Base-by-base conservation (phyloP, 2,329 filamentous ascomycete species). In the Thelonectria blattea region DNA sequence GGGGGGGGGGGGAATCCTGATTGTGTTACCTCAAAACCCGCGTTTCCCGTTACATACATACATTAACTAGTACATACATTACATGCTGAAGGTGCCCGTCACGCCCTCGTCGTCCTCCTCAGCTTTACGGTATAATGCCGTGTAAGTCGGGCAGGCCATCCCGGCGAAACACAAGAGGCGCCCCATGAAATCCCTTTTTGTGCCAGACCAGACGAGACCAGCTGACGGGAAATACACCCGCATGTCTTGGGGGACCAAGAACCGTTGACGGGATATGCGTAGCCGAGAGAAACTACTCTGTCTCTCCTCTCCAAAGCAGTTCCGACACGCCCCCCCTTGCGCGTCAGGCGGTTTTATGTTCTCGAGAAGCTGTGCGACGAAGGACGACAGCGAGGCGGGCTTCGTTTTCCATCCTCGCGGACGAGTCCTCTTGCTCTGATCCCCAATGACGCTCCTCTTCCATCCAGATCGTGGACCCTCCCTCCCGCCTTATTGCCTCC, bases 391-490 rank as follows among this genome's bases (percentile, higher is more conserved):
- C 27, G 27, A 30, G 27, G 27, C 22, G 6, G 27, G 27, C 27
- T 30, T 34, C 34, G 12, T 34, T 47, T 6, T 6, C 22, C 22
- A 24, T 14, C 20, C 9, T 46, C 42, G 4, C 20, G 15, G 14
- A 20, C 51, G n/a, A 17, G 18, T 27, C 18, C 47, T 51, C 39
- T 20, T 32, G 32, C 14, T 50, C 47, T 56, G 54, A 51, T 56
- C 17, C 47, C 39, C 39, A 24, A 18, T 12, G 12, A 27, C 18
- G 17, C 45, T 27, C 48, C 6, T 27, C 24, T 24, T 47, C 30
- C 18, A 34, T 51, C 3, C 22, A 27, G 22, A 43, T 50, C 47
- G 37, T 56, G 24, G 18, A 22, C 14, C 41, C n/a, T 15, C 20
- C 43, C 22, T 24, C 22, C 22, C 22, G 4, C 7, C 22, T 24